Evolutionary conservation across 768 basidiomycete genomes (phyloP).

Genomic region (Lyophyllum decastes): DNA sequence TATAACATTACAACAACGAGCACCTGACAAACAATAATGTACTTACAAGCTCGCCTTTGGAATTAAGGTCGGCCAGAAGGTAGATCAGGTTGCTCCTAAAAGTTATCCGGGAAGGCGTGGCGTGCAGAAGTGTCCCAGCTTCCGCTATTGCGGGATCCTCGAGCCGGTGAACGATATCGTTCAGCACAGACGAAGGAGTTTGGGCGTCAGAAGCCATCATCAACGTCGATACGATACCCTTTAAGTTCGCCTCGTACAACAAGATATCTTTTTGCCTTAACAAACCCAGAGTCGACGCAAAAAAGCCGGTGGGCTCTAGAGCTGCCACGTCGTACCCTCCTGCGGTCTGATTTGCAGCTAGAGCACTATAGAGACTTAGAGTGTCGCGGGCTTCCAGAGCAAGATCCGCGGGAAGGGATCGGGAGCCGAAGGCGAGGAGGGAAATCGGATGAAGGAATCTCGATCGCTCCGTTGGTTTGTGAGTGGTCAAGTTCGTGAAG

Average conservation of each 20-base stretch:
- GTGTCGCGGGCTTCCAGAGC: slow-evolving; percentile 63
- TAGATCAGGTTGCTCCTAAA: slow-evolving; percentile 49
- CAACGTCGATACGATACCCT: slow-evolving; percentile 39
- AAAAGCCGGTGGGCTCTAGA: slow-evolving; percentile 48
- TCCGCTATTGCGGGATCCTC: neutral
- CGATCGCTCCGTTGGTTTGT: slow-evolving; percentile 39
- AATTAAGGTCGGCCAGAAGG: slow-evolving; percentile 60
- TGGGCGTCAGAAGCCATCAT: slow-evolving; percentile 35
- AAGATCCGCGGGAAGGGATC: slow-evolving; percentile 59
- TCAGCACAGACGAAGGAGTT: neutral
- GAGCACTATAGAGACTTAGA: slow-evolving; percentile 49
- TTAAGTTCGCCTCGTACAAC: slow-evolving; percentile 56
- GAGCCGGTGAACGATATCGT: neutral
- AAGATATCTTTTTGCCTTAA: slow-evolving; percentile 64
- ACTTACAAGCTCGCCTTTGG: slow-evolving; percentile 54
- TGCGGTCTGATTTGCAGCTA: slow-evolving; percentile 21
- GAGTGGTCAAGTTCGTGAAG: slow-evolving; percentile 39
- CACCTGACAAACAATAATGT: neutral
- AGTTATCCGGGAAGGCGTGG: slow-evolving; percentile 28
- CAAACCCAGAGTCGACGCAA: slow-evolving; percentile 33
- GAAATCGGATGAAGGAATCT: slow-evolving; percentile 67
- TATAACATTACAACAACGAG: neutral
- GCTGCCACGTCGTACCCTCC: slow-evolving; percentile 22
- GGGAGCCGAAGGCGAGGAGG: slow-evolving; percentile 53
- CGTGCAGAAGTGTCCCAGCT: neutral